Percentiles rank a stretch among this genome's conserved stretches.
These are phyloP conservation scores for Candida incommunis DNA, from an alignment of 805 yeast genomes.

Conservation along the genomic window DNA sequence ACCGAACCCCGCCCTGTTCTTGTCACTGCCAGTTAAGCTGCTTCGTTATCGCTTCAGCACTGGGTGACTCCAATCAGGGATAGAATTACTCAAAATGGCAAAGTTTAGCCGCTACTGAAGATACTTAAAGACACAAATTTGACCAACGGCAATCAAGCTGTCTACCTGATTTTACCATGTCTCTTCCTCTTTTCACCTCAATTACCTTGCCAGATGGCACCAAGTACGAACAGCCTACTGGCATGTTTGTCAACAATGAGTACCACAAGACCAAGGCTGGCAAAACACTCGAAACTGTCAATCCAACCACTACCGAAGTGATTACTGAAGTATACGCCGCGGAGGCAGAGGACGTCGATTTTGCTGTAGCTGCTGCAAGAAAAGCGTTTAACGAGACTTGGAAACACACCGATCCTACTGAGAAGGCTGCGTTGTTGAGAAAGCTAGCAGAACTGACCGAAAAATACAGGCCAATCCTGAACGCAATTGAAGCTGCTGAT, in stretches of 20 bases:
- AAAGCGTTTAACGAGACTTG: slow-evolving; percentile 56
- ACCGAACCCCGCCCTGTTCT: no score
- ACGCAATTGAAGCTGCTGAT: slow-evolving; percentile 75
- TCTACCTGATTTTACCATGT: no score
- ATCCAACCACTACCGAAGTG: slow-evolving; percentile 64
- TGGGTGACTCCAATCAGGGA: no score
- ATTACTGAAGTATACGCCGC: slow-evolving; percentile 64
- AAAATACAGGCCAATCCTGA: slow-evolving; percentile 53
- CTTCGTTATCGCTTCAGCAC: no score
- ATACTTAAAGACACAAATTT: no score
- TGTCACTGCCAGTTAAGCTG: no score
- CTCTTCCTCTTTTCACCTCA: slow-evolving; percentile 9
- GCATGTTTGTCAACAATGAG: slow-evolving; percentile 75
- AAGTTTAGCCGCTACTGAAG: no score
- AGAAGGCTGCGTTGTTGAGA: slow-evolving; percentile 47
- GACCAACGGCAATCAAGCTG: no score
- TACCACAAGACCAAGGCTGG: slow-evolving; percentile 34
- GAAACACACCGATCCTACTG: slow-evolving; percentile 56
- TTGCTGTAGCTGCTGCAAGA: slow-evolving; percentile 76
- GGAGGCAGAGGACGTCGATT: slow-evolving; percentile 61
- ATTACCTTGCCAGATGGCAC: slow-evolving; percentile 12
- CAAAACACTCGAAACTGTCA: slow-evolving; percentile 45
- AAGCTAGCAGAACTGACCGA: slow-evolving; percentile 74
- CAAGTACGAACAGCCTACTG: slow-evolving; percentile 67
- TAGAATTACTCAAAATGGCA: no score